A percentile compares a stretch with the other conserved stretches of the same genome.
These are phyloP conservation scores for Leccinum broughii DNA, from an alignment of 768 basidiomycete genomes.

Conservation along the genomic window DNA sequence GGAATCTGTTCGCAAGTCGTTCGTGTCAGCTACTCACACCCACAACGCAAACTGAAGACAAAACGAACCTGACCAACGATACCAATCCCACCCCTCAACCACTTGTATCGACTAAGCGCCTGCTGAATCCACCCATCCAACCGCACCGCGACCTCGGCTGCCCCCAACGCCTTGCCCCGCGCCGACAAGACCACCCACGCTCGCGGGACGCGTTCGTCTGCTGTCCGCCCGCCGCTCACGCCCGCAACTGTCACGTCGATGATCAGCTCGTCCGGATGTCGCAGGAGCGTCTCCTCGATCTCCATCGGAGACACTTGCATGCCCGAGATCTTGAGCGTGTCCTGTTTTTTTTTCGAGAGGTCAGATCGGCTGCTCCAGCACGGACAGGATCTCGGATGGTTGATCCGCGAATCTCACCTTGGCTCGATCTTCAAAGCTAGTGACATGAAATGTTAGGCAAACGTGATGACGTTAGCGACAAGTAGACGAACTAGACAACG, in stretches of 20 bases:
- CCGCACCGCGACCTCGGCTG: conserved; percentile 38
- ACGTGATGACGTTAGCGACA: background rate
- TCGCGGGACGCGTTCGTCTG: conserved; percentile 72
- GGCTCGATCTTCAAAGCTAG: conserved; percentile 71
- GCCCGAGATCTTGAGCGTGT: conserved; percentile 79
- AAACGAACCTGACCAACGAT: conserved; percentile 58
- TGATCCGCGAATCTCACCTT: conserved; percentile 46
- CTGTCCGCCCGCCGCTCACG: conserved; percentile 66
- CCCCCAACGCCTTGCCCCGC: conserved; percentile 51
- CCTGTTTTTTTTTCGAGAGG: conserved; percentile 40
- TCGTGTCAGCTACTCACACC: background rate
- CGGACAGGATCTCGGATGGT: background rate
- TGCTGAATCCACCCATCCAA: conserved; percentile 63
- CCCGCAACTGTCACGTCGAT: conserved; percentile 71
- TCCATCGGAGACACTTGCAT: conserved; percentile 80
- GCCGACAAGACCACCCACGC: conserved; percentile 76
- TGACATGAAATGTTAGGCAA: background rate
- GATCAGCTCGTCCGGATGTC: conserved; percentile 61
- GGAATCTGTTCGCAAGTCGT: conserved; percentile 52
- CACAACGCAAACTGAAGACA: background rate
- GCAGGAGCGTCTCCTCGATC: conserved; percentile 65
- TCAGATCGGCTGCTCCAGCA: background rate
- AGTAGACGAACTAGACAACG: conserved; percentile 58
- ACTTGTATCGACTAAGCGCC: conserved; percentile 73
- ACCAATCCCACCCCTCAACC: conserved; percentile 72